A percentile compares a stretch with the other conserved stretches of the same genome.
Conservation (phyloP, 805 yeast species). For the Brettanomyces sp. region DNA sequence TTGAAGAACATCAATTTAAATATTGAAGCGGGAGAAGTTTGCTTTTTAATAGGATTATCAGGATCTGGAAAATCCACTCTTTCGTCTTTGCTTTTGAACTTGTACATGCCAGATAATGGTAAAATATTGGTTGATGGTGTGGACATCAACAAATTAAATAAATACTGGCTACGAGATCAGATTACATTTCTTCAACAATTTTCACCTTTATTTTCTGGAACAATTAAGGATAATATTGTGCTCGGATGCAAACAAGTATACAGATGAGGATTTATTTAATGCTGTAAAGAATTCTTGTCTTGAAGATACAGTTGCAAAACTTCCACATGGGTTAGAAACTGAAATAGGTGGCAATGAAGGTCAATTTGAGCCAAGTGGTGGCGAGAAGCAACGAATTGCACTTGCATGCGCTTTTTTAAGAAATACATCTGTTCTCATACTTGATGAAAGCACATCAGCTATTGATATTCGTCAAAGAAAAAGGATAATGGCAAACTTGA, state of each 20-base stretch:
- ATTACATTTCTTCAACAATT: conserved; percentile 70
- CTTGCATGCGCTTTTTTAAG: conserved; percentile 74
- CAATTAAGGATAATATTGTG: conserved; percentile 52
- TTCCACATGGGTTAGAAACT: conserved; percentile 51
- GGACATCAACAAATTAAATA: conserved; percentile 33
- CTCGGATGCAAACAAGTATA: neutral
- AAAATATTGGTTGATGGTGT: conserved; percentile 46
- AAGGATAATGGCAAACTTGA: conserved; percentile 39
- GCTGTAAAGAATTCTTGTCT: conserved; percentile 49
- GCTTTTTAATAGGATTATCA: conserved; percentile 74
- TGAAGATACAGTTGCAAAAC: conserved; percentile 33
- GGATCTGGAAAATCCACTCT: conserved; percentile 93
- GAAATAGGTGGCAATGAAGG: conserved; percentile 29
- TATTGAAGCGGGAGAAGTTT: conserved; percentile 36
- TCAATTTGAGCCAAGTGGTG: conserved; percentile 66
- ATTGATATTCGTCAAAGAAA: conserved; percentile 48
- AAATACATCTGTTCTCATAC: conserved; percentile 63
- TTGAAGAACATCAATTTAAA: conserved; percentile 38
- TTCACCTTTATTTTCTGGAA: conserved; percentile 53
- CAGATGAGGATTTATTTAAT: conserved; percentile 17
- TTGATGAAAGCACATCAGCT: conserved; percentile 86
- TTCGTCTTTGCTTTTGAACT: conserved; percentile 48
- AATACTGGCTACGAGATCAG: conserved; percentile 47
- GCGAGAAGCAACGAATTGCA: conserved; percentile 79
- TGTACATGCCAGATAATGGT: conserved; percentile 53